phyloP scores from a whole-genome alignment of 371 early-diverging fungal genomes.

The Saksenaea oblongispora region DNA sequence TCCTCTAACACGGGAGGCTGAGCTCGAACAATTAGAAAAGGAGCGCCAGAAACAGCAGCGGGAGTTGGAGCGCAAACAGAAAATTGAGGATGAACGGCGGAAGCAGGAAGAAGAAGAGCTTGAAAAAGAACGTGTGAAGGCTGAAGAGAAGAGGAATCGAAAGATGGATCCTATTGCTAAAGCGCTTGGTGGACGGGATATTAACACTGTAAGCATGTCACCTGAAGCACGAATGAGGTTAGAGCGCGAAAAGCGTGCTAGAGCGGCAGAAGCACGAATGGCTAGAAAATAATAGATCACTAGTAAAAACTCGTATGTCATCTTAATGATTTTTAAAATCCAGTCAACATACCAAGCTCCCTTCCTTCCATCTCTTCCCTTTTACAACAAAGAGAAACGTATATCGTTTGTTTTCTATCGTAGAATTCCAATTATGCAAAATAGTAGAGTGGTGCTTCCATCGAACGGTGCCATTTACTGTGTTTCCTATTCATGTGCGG shows the following conservation, averaged over 20 bases:
- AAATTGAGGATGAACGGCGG: slow-evolving; percentile 28
- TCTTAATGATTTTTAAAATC: no score
- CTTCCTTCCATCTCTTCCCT: neutral
- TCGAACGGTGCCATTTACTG: no score
- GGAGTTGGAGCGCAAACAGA: slow-evolving; percentile 49
- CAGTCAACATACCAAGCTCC: neutral
- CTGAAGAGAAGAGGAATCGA: slow-evolving; percentile 25
- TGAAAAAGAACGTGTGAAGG: slow-evolving; percentile 37
- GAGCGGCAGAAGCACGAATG: slow-evolving; percentile 79
- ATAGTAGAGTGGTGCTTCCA: no score
- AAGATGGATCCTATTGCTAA: slow-evolving; percentile 18
- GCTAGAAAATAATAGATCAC: slow-evolving; percentile 3
- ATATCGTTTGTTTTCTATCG: neutral
- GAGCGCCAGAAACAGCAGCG: slow-evolving; percentile 65
- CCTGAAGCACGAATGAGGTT: slow-evolving; percentile 74
- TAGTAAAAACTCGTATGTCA: no score
- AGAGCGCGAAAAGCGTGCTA: slow-evolving; percentile 82
- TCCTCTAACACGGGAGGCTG: slow-evolving; percentile 76
- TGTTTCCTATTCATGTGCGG: no score
- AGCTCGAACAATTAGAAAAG: slow-evolving; percentile 62
- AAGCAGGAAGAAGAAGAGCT: slow-evolving; percentile 21
- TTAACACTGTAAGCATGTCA: slow-evolving; percentile 60
- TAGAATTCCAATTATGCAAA: no score
- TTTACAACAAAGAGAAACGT: neutral
- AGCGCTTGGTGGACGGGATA: slow-evolving; percentile 22